Conservation (phyloP, 2,329 filamentous ascomycete species). For the Hansfordia pulvinata region DNA sequence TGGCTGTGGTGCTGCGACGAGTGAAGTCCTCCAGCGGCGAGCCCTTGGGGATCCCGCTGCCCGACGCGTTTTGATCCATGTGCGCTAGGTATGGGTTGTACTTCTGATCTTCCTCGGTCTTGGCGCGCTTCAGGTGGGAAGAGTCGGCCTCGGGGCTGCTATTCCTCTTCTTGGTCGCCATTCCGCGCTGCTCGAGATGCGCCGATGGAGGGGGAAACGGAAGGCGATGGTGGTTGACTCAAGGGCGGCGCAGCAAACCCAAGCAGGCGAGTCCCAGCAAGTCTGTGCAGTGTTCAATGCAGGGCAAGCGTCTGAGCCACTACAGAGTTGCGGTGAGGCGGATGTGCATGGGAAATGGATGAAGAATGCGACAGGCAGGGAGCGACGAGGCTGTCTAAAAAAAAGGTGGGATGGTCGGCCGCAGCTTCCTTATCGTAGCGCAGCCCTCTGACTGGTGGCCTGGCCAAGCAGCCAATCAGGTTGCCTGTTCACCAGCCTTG, state of each 20-base stretch:
- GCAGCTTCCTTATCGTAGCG: too few species aligned
- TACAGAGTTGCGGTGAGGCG: constrained; percentile 1
- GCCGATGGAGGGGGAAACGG: constrained; percentile 4
- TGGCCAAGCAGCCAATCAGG: neutral
- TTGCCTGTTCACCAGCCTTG: neutral
- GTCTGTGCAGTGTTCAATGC: too few species aligned
- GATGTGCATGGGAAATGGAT: constrained; percentile 2
- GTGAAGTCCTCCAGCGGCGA: constrained; percentile 52
- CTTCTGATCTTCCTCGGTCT: constrained; percentile 15
- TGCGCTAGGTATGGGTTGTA: constrained; percentile 88
- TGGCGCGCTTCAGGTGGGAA: constrained; percentile 13
- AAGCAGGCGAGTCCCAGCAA: too few species aligned
- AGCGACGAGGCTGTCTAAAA: too few species aligned
- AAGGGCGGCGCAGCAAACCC: too few species aligned
- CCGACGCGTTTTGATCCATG: constrained; percentile 41
- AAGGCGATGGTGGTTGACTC: constrained; percentile 3
- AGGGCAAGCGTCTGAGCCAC: too few species aligned
- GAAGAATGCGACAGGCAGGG: too few species aligned
- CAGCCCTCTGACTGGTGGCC: too few species aligned
- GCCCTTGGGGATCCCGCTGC: constrained; percentile 16
- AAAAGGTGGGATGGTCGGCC: too few species aligned
- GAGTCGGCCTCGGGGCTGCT: constrained; percentile 10
- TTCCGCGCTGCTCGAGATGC: constrained; percentile 6
- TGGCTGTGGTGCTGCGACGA: constrained; percentile 69
- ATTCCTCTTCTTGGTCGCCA: constrained; percentile 12